phyloP scores from a whole-genome alignment of 306 rosid genomes.

The cucumber (Cucumis sativus) region Cucumber_9930_V3 NC_026655.2:6973001-6973500 shows the following conservation, averaged over 20 bases:
- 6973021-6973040: slow-evolving; percentile 77
- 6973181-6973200: slow-evolving; percentile 87
- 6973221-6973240: slow-evolving; percentile 2
- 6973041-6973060: slow-evolving; percentile 67
- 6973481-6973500: slow-evolving; percentile 29
- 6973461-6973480: slow-evolving; percentile 76
- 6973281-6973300: background rate
- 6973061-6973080: slow-evolving; percentile 35
- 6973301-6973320: slow-evolving; percentile 49
- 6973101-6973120: slow-evolving; percentile 42
- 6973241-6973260: background rate
- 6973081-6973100: slow-evolving; percentile 23
- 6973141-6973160: slow-evolving; percentile 45
- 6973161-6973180: slow-evolving; percentile 66
- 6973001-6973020: slow-evolving; percentile 94
- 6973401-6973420: slow-evolving; percentile 59
- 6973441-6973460: slow-evolving; percentile 61
- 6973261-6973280: background rate
- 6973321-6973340: slow-evolving; percentile 56
- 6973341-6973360: slow-evolving; percentile 41
- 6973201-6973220: slow-evolving; percentile 89
- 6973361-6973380: slow-evolving; percentile 50
- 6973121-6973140: slow-evolving; percentile 33
- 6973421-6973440: slow-evolving; percentile 77
- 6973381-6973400: slow-evolving; percentile 48